Evolutionary conservation across 768 basidiomycete species (phyloP).

Genomic region (button mushroom (Agaricus bisporus)): DNA sequence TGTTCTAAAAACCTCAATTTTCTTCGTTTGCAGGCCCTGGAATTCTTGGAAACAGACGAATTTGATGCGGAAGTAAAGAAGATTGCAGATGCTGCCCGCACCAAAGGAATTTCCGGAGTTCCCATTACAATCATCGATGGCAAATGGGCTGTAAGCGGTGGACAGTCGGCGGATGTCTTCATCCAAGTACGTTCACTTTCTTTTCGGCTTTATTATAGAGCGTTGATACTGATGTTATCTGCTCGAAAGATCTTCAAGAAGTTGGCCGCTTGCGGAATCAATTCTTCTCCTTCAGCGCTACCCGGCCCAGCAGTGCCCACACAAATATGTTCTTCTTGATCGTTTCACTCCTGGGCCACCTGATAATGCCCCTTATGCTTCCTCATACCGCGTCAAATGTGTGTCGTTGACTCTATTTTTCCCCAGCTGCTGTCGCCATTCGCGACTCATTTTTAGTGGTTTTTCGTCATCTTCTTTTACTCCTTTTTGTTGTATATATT

Average conservation of each 20-base stretch:
- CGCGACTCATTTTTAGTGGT: not conserved
- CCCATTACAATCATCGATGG: constrained; percentile 77
- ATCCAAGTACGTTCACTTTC: constrained; percentile 42
- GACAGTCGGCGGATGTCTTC: constrained; percentile 67
- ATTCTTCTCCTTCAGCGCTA: constrained; percentile 29
- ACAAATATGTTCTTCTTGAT: constrained; percentile 15
- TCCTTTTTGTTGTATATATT: not conserved
- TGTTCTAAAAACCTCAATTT: not conserved
- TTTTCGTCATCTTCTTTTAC: not conserved
- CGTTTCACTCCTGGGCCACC: not conserved
- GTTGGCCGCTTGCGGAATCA: constrained; percentile 33
- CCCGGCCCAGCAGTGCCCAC: constrained; percentile 27
- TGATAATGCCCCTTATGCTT: not conserved
- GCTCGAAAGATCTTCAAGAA: constrained; percentile 41
- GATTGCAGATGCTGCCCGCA: constrained; percentile 56
- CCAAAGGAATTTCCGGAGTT: constrained; percentile 69
- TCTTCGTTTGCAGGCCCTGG: constrained; percentile 39
- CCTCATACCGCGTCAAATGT: constrained; percentile 5
- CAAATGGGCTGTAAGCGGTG: constrained; percentile 72
- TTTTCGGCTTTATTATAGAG: not conserved
- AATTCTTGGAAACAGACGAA: constrained; percentile 63
- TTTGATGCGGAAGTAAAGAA: constrained; percentile 56
- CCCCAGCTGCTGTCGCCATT: not conserved
- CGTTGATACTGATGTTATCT: not conserved
- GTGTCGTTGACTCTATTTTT: too few relatives aligned